Evolutionary conservation across 2,329 filamentous ascomycete genomes (phyloP), one percentile per base, ranked within the genome.

Genomic region (Plectosphaerella sp.): DNA sequence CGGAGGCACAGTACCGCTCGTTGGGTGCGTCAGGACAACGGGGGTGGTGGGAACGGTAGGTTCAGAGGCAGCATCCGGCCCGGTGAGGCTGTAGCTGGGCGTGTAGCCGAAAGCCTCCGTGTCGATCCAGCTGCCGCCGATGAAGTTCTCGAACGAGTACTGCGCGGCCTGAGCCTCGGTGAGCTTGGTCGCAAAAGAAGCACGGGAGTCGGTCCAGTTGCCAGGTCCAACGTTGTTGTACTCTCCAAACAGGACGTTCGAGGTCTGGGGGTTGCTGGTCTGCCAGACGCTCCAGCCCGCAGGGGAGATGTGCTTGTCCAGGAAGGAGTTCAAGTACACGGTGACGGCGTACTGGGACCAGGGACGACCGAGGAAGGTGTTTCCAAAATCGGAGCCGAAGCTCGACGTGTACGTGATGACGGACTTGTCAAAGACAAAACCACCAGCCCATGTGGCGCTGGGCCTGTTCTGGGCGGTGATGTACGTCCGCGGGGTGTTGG

Each of bases 261-360:
- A 72, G 1, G 78, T 83, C 36, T 73, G 71, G n/a, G 72, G 63
- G 42, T 75, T 68, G 3, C 68, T 69, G 3, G 58, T 67, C 51
- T 73, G 73, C 84, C 84, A 87, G 33, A 70, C 62, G 3, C 60
- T 64, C 83, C 84, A 87, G 0, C 83, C 84, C 0, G 75, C 75
- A 4, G 71, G 52, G 58, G 85, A 84, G 59, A 88, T 75, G 15
- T 86, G 79, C 24, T 69, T 65, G 15, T 70, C 72, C 64, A 88
- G 67, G 28, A 63, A 62, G 0, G 77, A 78, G 48, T 72, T 60
- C 59, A 78, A 73, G 63, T 76, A 75, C 4, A 76, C 69, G 5
- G 78, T 75, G 4, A 73, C 68, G 1, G 75, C 67, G 48, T 72
- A 76, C 33, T 68, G 62, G 12, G 68, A 60, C 75, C 75, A 79